Percentiles rank a stretch among this genome's conserved stretches.
Evolutionary conservation across 441 rosid species (phyloP).

Genomic region (Arabidopsis hybrid): DNA sequence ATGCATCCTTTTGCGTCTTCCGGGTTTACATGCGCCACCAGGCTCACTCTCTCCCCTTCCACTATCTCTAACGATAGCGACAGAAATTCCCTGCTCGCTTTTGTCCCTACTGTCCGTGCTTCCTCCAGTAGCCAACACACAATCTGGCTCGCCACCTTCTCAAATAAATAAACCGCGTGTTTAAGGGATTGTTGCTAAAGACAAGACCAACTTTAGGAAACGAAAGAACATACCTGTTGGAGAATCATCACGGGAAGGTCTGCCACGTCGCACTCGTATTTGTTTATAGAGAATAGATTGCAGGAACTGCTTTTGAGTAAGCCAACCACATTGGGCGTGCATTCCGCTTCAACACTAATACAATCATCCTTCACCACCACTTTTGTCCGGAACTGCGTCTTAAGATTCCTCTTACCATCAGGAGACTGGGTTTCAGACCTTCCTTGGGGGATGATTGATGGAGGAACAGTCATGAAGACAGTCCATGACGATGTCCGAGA

Average conservation of each 20-base stretch:
- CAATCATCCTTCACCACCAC: conserved; percentile 77
- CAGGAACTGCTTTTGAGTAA: conserved; percentile 75
- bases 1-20: conserved; percentile 75
- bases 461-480: conserved; percentile 78
- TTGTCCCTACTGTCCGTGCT: conserved; percentile 84
- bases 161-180: neutral
- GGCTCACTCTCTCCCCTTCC: conserved; percentile 82
- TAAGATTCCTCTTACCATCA: conserved; percentile 57
- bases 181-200: neutral
- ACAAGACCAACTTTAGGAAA: neutral
- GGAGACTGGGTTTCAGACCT: conserved; percentile 50
- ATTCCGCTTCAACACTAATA: conserved; percentile 86
- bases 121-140: conserved; percentile 92
- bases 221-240: conserved; percentile 67
- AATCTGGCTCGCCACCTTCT: conserved; percentile 90
- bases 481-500: conserved; percentile 95
- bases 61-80: conserved; percentile 82
- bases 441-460: conserved; percentile 64
- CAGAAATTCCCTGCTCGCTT: conserved; percentile 74
- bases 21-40: conserved; percentile 85
- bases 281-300: conserved; percentile 70
- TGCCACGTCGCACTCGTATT: conserved; percentile 79
- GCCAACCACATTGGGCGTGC: conserved; percentile 86
- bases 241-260: conserved; percentile 81
- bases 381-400: conserved; percentile 84